These are phyloP conservation scores for Rhizoctonia solani DNA, from an alignment of 1,284 basidiomycete species.

Conservation along the genomic window DNA sequence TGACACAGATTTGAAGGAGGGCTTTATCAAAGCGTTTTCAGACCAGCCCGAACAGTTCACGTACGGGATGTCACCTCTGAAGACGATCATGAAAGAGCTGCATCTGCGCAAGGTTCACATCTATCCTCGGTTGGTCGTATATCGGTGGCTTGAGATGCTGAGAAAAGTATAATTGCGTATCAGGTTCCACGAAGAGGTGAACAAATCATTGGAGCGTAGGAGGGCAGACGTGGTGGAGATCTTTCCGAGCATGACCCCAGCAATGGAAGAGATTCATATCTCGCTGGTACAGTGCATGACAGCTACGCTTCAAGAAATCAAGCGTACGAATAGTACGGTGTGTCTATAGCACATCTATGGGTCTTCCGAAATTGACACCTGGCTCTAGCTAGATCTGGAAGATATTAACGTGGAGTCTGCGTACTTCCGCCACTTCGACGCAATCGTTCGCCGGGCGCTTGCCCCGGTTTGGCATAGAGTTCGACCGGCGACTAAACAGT, in stretches of 20 bases:
- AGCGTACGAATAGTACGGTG: constrained; percentile 83
- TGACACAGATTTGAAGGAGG: constrained; percentile 52
- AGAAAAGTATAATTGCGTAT: too few species aligned
- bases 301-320: constrained; percentile 86
- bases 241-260: constrained; percentile 81
- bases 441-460: constrained; percentile 84
- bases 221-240: constrained; percentile 93
- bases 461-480: constrained; percentile 98
- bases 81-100: constrained; percentile 91
- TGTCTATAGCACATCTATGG: constrained; percentile 46
- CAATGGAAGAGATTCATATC: constrained; percentile 90
- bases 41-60: constrained; percentile 96
- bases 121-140: constrained; percentile 85
- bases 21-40: constrained; percentile 96
- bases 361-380: constrained; percentile 12
- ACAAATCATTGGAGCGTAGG: constrained; percentile 75
- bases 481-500: constrained; percentile 86
- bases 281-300: constrained; percentile 96
- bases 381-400: constrained; percentile 83
- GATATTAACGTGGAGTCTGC: constrained; percentile 93
- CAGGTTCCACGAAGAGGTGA: constrained; percentile 89
- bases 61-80: constrained; percentile 86
- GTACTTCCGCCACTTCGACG: constrained; percentile 93
- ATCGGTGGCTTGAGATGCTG: too few species aligned
- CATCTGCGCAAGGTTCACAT: constrained; percentile 87